Evolutionary conservation across 1,284 basidiomycete species (phyloP), one percentile per base, ranked within the genome.

Genomic region (Trichosporon sp.): DNA sequence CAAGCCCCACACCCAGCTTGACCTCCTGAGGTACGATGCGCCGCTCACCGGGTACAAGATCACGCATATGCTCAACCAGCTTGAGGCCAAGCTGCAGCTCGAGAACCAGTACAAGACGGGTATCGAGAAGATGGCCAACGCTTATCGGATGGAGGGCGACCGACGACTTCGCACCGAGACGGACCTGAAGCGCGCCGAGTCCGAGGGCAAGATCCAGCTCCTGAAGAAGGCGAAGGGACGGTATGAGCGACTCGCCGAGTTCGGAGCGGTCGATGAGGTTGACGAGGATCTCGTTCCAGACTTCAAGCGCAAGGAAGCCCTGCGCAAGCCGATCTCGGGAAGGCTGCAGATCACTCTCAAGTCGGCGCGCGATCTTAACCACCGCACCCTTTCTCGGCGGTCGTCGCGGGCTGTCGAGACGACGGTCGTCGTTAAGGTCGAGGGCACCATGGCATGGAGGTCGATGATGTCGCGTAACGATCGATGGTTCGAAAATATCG

Each of bases 61-160:
- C 81, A 92, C 94, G 62, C 90, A 90, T 75, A 98, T 98, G 96
- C 89, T 99, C 68, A 95, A 98, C 83, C 95, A 98, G 84, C 90
- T 99, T 75, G 95, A 99, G 83, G 98, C 98, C 88, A 99, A 99
- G 85, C 90, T 98, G 65, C 93, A 96, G 83, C 93, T 99, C 75
- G 97, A 99, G 84, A 90, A 92, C 85, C 95, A 99, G 84, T 98
- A 98, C 87, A 97, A 97, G 86, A 89, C 91, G 78, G 97, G 97
- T 62, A 98, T 98, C 77, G 96, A 99, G 84, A 98, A 98, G 86
- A 99, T 99, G 95, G 92, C 92, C 42, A 92, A 90, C 80, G 86
- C 96, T 58, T 97, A 96, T 83, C 90, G 94, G 77, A 92, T 91
- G 9, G 96, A 98, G 77, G 95, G 95, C 64, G 96, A 99, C 85